These are phyloP conservation scores for Amanita inopinata DNA, from an alignment of 768 basidiomycete genomes.

Conservation along the genomic window DNA sequence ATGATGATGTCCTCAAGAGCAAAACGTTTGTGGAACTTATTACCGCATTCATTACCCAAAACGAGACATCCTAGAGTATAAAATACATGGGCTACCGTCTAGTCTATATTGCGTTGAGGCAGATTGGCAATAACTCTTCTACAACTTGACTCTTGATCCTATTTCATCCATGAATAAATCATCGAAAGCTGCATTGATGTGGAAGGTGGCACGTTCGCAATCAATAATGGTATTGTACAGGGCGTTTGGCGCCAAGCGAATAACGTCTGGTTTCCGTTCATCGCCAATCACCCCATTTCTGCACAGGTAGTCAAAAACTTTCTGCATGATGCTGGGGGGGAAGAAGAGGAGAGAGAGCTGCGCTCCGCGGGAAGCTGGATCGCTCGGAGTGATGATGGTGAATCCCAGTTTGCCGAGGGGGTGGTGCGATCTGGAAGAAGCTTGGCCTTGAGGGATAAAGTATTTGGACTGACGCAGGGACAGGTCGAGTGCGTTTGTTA, in stretches of 20 bases:
- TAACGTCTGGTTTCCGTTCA: constrained; percentile 85
- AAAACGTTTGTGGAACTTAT: constrained; percentile 38
- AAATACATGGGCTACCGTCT: too few species aligned
- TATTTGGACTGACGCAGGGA: constrained; percentile 52
- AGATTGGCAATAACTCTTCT: not conserved
- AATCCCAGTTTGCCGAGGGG: constrained; percentile 38
- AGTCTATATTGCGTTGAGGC: too few species aligned
- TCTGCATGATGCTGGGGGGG: constrained; percentile 60
- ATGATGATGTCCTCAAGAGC: constrained; percentile 40
- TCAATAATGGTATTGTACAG: constrained; percentile 82
- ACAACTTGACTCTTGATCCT: not conserved
- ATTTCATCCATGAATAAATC: constrained; percentile 5
- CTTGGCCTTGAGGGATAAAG: constrained; percentile 41
- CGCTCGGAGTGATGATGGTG: constrained; percentile 85
- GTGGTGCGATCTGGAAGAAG: constrained; percentile 16
- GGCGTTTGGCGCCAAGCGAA: constrained; percentile 78
- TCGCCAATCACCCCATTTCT: constrained; percentile 82
- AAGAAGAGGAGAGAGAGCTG: constrained; percentile 84
- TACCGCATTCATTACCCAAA: constrained; percentile 11
- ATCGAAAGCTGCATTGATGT: constrained; percentile 52
- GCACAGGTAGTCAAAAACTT: constrained; percentile 49
- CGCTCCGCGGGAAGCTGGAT: constrained; percentile 62
- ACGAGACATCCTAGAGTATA: too few species aligned
- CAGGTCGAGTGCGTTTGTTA: constrained; percentile 66
- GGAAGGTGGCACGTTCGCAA: constrained; percentile 56